phyloP scores from a whole-genome alignment of 2,329 filamentous ascomycete genomes.

The Keithomyces neogunnii region DNA sequence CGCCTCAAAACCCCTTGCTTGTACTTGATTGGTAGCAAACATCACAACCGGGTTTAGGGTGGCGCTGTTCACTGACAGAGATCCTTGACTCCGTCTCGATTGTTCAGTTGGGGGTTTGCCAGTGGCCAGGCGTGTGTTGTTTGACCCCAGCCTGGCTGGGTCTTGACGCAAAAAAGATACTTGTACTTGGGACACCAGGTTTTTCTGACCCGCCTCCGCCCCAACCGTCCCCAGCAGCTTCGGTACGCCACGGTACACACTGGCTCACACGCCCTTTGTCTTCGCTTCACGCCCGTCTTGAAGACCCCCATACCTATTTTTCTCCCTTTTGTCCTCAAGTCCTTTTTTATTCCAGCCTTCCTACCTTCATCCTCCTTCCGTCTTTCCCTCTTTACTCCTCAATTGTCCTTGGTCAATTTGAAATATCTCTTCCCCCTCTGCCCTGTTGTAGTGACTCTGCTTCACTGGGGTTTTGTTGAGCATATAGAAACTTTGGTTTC shows the following conservation, averaged over 20 bases:
- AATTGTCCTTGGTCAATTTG: neutral
- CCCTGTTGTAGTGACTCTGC: neutral
- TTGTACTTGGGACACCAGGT: neutral
- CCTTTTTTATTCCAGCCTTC: slow-evolving; percentile 1
- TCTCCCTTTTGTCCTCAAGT: neutral
- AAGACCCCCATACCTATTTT: neutral
- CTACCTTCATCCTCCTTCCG: slow-evolving; percentile 1
- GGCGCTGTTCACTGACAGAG: too few species aligned
- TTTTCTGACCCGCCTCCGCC: slow-evolving; percentile 3
- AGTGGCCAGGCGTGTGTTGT: too few species aligned
- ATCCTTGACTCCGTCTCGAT: too few species aligned
- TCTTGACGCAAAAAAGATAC: too few species aligned
- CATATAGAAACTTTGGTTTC: neutral
- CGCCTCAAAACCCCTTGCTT: too few species aligned
- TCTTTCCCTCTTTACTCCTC: neutral
- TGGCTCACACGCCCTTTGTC: neutral
- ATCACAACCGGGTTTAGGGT: too few species aligned
- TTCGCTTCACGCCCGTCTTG: slow-evolving; percentile 1
- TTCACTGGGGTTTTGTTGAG: neutral
- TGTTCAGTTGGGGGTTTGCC: too few species aligned
- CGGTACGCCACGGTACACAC: neutral
- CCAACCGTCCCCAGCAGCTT: slow-evolving; percentile 9
- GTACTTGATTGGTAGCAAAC: too few species aligned
- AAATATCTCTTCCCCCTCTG: neutral
- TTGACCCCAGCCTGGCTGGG: too few species aligned